Evolutionary conservation across 352 stramenopile genomes (phyloP), one percentile per base, ranked within the genome.

Genomic region (Blastocystis sp.): DNA sequence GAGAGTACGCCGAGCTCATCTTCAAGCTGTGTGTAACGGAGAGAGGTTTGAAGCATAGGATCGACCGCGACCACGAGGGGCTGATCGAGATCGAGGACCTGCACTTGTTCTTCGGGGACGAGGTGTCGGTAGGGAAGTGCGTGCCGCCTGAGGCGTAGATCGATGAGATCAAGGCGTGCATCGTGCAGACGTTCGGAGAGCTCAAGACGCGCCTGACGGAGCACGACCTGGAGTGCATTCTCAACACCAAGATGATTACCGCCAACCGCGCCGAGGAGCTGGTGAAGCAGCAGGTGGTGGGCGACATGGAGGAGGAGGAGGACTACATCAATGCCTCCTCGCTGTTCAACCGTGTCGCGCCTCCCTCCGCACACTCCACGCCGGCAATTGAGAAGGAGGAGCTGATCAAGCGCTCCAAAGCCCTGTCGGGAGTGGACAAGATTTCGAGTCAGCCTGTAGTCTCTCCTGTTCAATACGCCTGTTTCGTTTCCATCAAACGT

Each of bases 171-270:
- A 84, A 84, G 41, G 74, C 74, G 19, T 84, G 56, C 23, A 84
- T 84, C 52, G 52, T 84, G 2, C 74, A 84, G 74, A 84, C 74
- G 2, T 84, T 84, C 45, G 74, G 74, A 67, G 74, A 84, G 61
- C 40, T 84, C 10, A 84, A 84, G 53, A 70, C 56, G 34, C 34
- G 60, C 2, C 74, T 84, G 38, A 84, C 74, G 11, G 74, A 84
- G 28, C 21, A 41, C 11, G 74, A 84, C n/a, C 61, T 84, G n/a
- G 74, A 84, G 74, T 67, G 28, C 9, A 84, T 84, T 67, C 65
- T 84, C 52, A 84, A 84, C 53, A 84, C 74, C 2, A 84, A 84
- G 38, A 84, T 84, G 74, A 84, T 84, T 41, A 84, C 74, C 4
- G 53, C 74, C 45, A 84, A 84, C 43, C 48, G 74, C 52, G 74